phyloP scores from a whole-genome alignment of 192 early-diverging fungal genomes.

The Coemansia sp. region DNA sequence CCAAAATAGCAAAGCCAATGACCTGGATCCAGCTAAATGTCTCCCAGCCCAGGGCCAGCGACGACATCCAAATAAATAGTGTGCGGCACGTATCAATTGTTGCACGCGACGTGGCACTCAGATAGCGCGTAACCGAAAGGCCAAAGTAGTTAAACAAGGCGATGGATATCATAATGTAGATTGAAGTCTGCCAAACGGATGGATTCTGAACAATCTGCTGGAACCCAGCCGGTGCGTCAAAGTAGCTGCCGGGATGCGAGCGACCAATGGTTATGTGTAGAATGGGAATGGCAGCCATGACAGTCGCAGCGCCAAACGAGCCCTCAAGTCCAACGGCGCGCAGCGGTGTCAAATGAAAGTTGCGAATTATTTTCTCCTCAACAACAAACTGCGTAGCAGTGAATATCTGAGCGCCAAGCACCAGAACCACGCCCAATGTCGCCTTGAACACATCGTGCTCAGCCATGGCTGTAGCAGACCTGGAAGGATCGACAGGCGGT shows the following conservation, averaged over 20 bases:
- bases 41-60: slow-evolving; percentile 93
- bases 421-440: slow-evolving; percentile 75
- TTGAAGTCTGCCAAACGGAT: slow-evolving; percentile 66
- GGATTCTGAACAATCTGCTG: slow-evolving; percentile 66
- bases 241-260: slow-evolving; percentile 70
- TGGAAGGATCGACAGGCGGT: slow-evolving; percentile 30
- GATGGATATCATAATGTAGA: slow-evolving; percentile 87
- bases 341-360: slow-evolving; percentile 78
- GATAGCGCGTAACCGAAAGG: slow-evolving; percentile 79
- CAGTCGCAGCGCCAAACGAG: slow-evolving; percentile 78
- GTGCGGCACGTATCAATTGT: slow-evolving; percentile 97
- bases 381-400: slow-evolving; percentile 95
- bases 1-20: slow-evolving; percentile 72
- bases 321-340: slow-evolving; percentile 95
- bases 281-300: slow-evolving; percentile 68
- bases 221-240: slow-evolving; percentile 77
- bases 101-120: slow-evolving; percentile 87
- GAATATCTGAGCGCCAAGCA: slow-evolving; percentile 89
- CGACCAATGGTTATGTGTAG: slow-evolving; percentile 71
- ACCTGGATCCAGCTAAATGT: slow-evolving; percentile 89
- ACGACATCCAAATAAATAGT: slow-evolving; percentile 93
- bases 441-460: slow-evolving; percentile 55
- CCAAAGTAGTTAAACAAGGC: slow-evolving; percentile 98
- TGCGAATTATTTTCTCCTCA: slow-evolving; percentile 88
- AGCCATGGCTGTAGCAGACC: slow-evolving; percentile 14